Evolutionary conservation across 768 basidiomycete genomes (phyloP), one percentile per base, ranked within the genome.

Genomic region (Lentinula lateritia): DNA sequence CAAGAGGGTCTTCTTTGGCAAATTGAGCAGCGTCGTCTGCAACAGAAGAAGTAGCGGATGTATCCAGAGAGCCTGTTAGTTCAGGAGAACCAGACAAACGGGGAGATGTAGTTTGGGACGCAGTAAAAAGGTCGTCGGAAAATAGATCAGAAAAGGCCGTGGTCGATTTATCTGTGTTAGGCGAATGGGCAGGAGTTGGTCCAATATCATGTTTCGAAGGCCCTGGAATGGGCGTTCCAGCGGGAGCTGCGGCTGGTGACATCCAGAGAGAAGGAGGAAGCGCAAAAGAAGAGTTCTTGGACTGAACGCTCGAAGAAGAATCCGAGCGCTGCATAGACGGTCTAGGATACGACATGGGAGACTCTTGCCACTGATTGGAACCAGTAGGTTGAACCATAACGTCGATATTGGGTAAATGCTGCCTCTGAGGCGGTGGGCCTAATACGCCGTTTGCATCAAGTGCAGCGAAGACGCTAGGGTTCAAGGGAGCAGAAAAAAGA

Each of bases 1-100:
- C 94, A 20, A 97, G 80, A 6, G 95, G 95, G 71, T 97, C 95
- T 56, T 94, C 89, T 69, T 82, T 87, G 8, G 89, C 88, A 28
- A 92, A 75, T 65, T 78, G 58, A n/a, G 58, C 58, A 10, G 58
- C 58, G 42, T 60, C 77, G 68, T 84, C 88, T 8, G 87, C 85
- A 69, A 90, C 85, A 6, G 66, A 76, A 39, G 77, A 75, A 32
- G 83, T 64, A 54, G 76, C 68, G 0, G 70, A 63, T n/a, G 78
- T 71, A 60, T 82, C 79, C 34, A 90, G 72, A 50, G 58, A 50
- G 4, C 45, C 45, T 5, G 5, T 59, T 5, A 59, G 58, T 66
- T 86, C 86, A 4, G 90, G 90, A 13, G 88, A 89, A 28, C 89
- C 88, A 2, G 88, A 83, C 34, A 85, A 64, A 63, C 80, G 76